Evolutionary conservation across 1,284 basidiomycete genomes (phyloP), one percentile per base, ranked within the genome.

Genomic region (Marasmius oreades): DNA sequence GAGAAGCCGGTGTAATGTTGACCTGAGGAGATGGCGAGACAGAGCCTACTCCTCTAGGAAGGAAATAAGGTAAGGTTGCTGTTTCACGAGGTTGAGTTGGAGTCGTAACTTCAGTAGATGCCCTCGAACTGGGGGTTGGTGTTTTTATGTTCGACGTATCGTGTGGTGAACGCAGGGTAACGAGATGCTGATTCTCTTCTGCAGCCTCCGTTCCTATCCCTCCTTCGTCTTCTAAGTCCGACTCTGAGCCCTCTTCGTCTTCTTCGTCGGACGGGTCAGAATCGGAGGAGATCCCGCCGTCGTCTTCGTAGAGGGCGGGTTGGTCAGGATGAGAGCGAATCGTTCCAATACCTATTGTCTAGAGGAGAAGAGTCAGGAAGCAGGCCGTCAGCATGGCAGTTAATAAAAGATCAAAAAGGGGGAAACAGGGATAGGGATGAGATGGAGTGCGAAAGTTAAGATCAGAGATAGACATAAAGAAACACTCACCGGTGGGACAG

Each of bases 331-430:
- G 74, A 2, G 86, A 88, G 39, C 88, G 85, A 55, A 93, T 76
- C 0, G 93, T 96, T 51, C 93, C 94, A 36, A 96, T 88, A 16
- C 93, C 92, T 72, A 92, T 85, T 18, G 93, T 92, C 92, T 95
- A 66, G 18, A 55, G 28, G 44, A 42, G 55, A 55, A 57, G 53
- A n/a, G n/a, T n/a, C n/a, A n/a, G 43, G 20, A 39, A 33, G 37
- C 50, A 44, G 51, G 58, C 33, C 51, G 24, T 39, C 34, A 56
- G 18, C 51, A 39, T 36, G 26, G 53, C 34, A 39, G 44, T 26
- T 61, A 20, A 51, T 51, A 22, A 18, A 23, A 18, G 36, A 23
- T 36, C 14, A 37, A 22, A 34, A 36, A 52, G 18, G 26, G 26
- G 39, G 51, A 57, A 46, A 46, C 34, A n/a, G 34, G 24, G 51